Evolutionary conservation across 331 rosid species (phyloP).

Genomic region (Prunus yedoensis): DNA sequence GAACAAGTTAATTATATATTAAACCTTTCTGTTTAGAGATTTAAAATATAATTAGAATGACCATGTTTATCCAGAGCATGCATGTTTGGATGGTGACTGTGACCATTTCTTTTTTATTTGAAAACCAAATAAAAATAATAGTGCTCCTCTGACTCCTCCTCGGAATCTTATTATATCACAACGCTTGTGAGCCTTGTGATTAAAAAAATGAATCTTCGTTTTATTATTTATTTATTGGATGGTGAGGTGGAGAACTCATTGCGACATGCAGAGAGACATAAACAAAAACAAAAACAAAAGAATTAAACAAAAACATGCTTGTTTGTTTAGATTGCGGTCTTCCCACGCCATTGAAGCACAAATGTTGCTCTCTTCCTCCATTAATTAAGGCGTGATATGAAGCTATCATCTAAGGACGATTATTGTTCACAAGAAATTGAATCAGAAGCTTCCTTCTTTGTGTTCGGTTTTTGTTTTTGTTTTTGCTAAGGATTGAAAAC

Average conservation of each 20-base stretch:
- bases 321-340: background rate
- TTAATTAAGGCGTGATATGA: background rate
- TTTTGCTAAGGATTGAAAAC: background rate
- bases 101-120: background rate
- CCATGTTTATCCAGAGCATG: background rate
- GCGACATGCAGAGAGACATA: background rate
- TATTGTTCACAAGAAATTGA: background rate
- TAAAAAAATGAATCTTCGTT: no score
- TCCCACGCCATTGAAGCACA: conserved; percentile 1
- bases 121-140: background rate
- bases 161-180: background rate
- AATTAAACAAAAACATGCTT: background rate
- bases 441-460: background rate
- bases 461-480: background rate
- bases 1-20: background rate
- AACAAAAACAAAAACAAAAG: background rate
- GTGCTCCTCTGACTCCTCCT: background rate
- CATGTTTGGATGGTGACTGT: conserved; percentile 7
- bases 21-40: background rate
- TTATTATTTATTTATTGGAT: background rate
- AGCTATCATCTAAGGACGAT: background rate
- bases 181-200: no score
- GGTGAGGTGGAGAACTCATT: background rate
- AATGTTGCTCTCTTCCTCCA: background rate
- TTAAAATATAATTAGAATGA: background rate